Evolutionary conservation across 345 rosid species (phyloP).

Genomic region (Rhodamnia argentea): DNA sequence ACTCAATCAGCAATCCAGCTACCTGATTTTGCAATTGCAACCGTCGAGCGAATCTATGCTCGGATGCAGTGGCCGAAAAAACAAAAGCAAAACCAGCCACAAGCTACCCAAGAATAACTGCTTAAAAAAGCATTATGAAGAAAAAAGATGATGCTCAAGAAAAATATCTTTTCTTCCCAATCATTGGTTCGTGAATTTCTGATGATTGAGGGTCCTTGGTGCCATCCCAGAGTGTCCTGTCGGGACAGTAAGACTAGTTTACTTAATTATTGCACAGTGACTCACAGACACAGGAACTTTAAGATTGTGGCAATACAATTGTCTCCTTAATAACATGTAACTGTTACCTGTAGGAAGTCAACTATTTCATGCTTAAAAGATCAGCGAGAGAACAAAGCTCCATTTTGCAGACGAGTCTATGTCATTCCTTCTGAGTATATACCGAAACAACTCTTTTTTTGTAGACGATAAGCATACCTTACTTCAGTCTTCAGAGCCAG

Average conservation of each 20-base stretch:
- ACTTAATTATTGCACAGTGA: background rate
- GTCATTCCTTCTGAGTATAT: background rate
- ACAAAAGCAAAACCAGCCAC: background rate
- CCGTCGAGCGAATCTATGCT: constrained; percentile 57
- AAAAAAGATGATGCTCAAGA: background rate
- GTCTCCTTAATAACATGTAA: background rate
- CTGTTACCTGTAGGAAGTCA: background rate
- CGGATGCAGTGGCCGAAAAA: constrained; percentile 28
- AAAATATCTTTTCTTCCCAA: background rate
- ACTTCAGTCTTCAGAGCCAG: no score
- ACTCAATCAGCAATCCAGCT: constrained; percentile 14
- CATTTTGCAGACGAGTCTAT: background rate
- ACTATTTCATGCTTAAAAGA: background rate
- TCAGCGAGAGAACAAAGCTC: background rate
- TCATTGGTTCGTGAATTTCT: constrained; percentile 3
- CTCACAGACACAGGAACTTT: background rate
- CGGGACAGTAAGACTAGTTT: background rate
- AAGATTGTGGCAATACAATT: background rate
- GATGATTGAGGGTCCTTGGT: background rate
- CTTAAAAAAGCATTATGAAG: background rate
- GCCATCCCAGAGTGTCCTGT: background rate
- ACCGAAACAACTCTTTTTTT: background rate
- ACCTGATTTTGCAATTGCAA: background rate
- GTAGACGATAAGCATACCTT: background rate
- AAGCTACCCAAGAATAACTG: background rate